Conservation (phyloP, 2,329 filamentous ascomycete species). For the Remersonia thermophila region DNA sequence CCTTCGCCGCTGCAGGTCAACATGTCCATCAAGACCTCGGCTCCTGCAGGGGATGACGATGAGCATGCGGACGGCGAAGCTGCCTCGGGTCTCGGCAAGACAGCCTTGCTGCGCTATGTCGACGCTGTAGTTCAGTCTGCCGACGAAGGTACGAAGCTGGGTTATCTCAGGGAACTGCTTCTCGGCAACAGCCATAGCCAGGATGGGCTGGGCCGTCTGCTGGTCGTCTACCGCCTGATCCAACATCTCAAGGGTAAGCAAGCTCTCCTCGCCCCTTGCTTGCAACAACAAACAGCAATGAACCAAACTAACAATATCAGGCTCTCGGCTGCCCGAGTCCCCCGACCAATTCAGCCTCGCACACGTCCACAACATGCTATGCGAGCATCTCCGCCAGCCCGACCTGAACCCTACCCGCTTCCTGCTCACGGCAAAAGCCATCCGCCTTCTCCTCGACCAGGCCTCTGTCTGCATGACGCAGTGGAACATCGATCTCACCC, state of each 20-base stretch:
- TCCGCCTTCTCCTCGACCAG: conserved; percentile 37
- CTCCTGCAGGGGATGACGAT: not conserved
- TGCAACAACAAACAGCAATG: no score
- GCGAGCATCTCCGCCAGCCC: conserved; percentile 21
- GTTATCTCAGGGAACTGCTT: conserved; percentile 29
- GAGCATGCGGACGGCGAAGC: conserved; percentile 9
- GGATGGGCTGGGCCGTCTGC: conserved; percentile 28
- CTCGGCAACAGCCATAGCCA: conserved; percentile 20
- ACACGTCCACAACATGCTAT: conserved; percentile 30
- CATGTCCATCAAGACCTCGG: conserved; percentile 18
- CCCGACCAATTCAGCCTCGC: conserved; percentile 25
- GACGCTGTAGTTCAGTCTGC: conserved; percentile 16
- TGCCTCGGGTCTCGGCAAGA: conserved; percentile 19
- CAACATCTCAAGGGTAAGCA: conserved; percentile 27
- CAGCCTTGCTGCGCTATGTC: conserved; percentile 20
- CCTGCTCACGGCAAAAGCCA: conserved; percentile 28
- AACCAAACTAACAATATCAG: conserved; percentile 4
- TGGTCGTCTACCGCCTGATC: conserved; percentile 33
- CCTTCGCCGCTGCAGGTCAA: conserved; percentile 23
- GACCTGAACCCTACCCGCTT: conserved; percentile 22
- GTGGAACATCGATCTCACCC: conserved; percentile 44
- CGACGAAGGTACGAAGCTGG: conserved; percentile 21
- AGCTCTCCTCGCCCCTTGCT: not conserved
- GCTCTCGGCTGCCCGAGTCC: conserved; percentile 3
- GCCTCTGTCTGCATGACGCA: conserved; percentile 40